These are phyloP conservation scores for Fragaria iinumae DNA, from an alignment of 306 rosid species.

Conservation along the genomic window DNA sequence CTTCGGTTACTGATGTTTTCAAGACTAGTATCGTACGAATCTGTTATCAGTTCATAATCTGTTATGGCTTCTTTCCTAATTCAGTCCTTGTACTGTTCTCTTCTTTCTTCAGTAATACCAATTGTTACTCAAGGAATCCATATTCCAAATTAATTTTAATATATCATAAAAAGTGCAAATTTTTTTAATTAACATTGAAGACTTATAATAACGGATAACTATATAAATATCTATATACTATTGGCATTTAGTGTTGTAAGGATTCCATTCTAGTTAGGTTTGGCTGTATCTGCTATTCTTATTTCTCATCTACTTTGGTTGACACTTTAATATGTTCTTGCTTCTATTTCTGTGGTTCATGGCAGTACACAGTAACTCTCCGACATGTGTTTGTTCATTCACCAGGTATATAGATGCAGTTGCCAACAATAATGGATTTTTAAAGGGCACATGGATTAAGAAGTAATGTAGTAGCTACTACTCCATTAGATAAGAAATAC, in stretches of 20 bases:
- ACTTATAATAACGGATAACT: not conserved
- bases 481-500: not conserved
- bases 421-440: conserved; percentile 1
- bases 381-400: not conserved
- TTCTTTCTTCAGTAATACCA: not conserved
- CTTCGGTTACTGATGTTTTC: not conserved
- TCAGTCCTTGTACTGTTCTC: not conserved
- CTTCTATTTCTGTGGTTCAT: not conserved
- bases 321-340: not conserved
- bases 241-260: not conserved
- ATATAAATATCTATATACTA: not conserved
- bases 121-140: not conserved
- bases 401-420: conserved; percentile 5
- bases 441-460: not conserved
- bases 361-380: not conserved
- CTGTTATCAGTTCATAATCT: not conserved
- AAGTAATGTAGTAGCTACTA: not conserved
- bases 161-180: not conserved
- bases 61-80: not conserved
- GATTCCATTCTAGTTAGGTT: not conserved
- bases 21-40: not conserved
- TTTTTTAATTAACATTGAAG: not conserved
- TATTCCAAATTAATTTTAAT: not conserved
- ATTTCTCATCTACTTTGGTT: not conserved
- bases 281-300: not conserved